A percentile compares a stretch with the other conserved stretches of the same genome.
These are phyloP conservation scores for Ogataea pilisensis DNA, from an alignment of 805 yeast genomes.

Conservation along the genomic window DNA sequence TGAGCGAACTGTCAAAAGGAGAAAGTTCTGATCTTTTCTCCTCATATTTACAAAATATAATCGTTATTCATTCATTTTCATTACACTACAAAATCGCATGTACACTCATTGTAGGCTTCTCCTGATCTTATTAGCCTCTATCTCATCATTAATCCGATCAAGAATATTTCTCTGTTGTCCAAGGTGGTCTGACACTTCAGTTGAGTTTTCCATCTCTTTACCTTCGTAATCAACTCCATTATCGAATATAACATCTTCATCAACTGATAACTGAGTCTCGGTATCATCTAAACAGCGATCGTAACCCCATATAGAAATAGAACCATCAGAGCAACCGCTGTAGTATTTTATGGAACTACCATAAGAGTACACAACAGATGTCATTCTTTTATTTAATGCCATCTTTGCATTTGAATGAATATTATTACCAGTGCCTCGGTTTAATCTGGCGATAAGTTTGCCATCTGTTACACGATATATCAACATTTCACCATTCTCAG, in stretches of 20 bases:
- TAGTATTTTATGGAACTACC: slow-evolving; percentile 42
- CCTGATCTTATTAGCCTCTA: slow-evolving; percentile 21
- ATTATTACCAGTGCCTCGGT: slow-evolving; percentile 37
- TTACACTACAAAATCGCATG: too few species aligned
- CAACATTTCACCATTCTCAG: slow-evolving; percentile 69
- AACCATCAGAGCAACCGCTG: slow-evolving; percentile 68
- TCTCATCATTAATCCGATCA: slow-evolving; percentile 27
- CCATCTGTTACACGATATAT: slow-evolving; percentile 60
- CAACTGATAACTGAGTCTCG: slow-evolving; percentile 4
- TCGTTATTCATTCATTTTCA: too few species aligned
- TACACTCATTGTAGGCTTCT: too few species aligned
- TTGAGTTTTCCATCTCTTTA: not conserved
- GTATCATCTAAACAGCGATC: slow-evolving; percentile 12
- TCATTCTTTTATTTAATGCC: slow-evolving; percentile 39
- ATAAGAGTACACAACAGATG: slow-evolving; percentile 49
- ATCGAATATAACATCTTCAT: slow-evolving; percentile 13
- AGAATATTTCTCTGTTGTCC: slow-evolving; percentile 12
- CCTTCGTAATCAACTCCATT: slow-evolving; percentile 13
- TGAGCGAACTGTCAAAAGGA: too few species aligned
- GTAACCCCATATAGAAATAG: slow-evolving; percentile 55
- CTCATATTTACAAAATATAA: too few species aligned
- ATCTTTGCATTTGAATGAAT: not conserved
- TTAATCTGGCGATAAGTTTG: slow-evolving; percentile 53
- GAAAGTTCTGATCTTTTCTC: too few species aligned
- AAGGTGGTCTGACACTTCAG: too few species aligned